Percentiles rank a stretch among this genome's conserved stretches.
Evolutionary conservation across 129 eudicot species (phyloP).

Genomic region (Kitagawia praeruptora): DNA sequence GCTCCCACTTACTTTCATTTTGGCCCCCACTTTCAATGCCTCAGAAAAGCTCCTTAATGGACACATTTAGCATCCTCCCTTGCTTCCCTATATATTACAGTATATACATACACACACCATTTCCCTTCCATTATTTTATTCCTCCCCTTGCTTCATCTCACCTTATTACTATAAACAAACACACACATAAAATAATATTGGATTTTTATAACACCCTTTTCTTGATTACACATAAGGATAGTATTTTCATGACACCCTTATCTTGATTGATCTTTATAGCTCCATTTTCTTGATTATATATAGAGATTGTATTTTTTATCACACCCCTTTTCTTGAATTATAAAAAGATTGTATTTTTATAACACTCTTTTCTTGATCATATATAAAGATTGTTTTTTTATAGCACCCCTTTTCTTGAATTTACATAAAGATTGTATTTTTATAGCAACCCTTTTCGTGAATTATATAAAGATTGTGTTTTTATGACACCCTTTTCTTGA

Average conservation of each 20-base stretch:
- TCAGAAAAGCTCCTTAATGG: constrained; percentile 5
- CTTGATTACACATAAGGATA: not conserved
- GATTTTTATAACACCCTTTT: too few relatives aligned
- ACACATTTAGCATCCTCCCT: constrained; percentile 5
- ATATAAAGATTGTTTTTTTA: not conserved
- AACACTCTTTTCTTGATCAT: not conserved
- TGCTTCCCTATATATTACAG: not conserved
- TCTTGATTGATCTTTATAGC: too few relatives aligned
- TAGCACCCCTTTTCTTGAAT: not conserved
- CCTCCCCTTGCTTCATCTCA: not conserved
- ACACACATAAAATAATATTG: not conserved
- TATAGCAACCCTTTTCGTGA: not conserved
- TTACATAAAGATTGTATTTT: not conserved
- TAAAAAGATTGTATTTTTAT: not conserved
- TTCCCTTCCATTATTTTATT: constrained; percentile 10
- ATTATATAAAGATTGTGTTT: not conserved
- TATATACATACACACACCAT: not conserved
- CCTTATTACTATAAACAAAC: not conserved
- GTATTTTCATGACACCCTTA: not conserved
- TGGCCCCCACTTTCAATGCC: not conserved
- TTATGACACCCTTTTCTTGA: not conserved
- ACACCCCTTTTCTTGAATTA: not conserved
- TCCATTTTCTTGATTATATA: not conserved
- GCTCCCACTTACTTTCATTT: not conserved
- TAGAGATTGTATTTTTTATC: not conserved